These are phyloP conservation scores for Pseudoscleropodium purum DNA, from an alignment of 225 moss, liverwort and hornwort species.

Conservation along the genomic window DNA sequence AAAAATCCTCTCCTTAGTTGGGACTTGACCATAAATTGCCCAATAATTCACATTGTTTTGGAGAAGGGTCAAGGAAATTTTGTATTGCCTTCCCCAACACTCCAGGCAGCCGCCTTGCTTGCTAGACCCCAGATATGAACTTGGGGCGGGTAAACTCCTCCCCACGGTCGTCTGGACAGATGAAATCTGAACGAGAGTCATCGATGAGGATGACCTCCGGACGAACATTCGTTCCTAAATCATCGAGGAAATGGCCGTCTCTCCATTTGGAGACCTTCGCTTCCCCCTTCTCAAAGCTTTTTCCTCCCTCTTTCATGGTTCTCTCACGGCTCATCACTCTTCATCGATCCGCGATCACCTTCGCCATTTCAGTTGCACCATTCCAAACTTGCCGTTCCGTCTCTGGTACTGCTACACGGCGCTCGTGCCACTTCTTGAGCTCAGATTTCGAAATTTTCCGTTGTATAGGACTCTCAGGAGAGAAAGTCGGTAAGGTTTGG, in stretches of 20 bases:
- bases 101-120: not conserved
- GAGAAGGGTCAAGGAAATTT: not conserved
- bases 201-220: not conserved
- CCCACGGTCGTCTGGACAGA: not conserved
- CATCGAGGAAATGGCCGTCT: not conserved
- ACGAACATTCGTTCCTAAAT: not conserved
- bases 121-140: not conserved
- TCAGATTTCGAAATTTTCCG: not conserved
- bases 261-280: not conserved
- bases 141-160: not conserved
- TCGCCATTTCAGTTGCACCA: too few relatives aligned
- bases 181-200: not conserved
- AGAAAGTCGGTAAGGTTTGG: not conserved
- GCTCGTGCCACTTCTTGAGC: not conserved
- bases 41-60: not conserved
- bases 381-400: not conserved
- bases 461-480: too few relatives aligned
- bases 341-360: not conserved
- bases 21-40: not conserved
- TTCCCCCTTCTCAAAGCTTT: not conserved
- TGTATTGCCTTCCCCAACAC: not conserved
- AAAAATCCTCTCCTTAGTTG: not conserved
- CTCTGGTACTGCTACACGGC: not conserved
- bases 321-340: not conserved
- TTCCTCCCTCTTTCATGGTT: not conserved